phyloP scores from a whole-genome alignment of 495 filamentous ascomycete genomes.

The Aspergillus wentii region DNA sequence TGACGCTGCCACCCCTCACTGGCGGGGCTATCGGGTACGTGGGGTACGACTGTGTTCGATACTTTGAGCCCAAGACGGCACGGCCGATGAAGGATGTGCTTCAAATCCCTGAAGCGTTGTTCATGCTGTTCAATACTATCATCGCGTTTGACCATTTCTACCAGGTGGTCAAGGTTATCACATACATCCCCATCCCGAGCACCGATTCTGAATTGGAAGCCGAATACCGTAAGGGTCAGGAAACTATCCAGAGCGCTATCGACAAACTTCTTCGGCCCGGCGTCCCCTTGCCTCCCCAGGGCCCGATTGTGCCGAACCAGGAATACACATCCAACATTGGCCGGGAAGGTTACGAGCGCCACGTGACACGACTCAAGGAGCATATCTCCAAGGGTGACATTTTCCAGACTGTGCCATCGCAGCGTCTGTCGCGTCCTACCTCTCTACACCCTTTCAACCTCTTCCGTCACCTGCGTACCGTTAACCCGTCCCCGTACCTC shows the following conservation, averaged over 20 bases:
- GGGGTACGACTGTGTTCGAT: conserved; percentile 93
- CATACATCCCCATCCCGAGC: conserved; percentile 61
- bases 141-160: conserved; percentile 94
- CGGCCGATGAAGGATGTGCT: conserved; percentile 84
- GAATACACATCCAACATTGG: conserved; percentile 94
- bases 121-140: conserved; percentile 97
- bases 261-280: conserved; percentile 64
- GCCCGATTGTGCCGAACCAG: conserved; percentile 63
- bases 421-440: conserved; percentile 85
- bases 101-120: conserved; percentile 83
- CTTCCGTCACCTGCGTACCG: conserved; percentile 89
- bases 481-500: conserved; percentile 94
- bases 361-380: conserved; percentile 75
- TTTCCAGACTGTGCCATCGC: conserved; percentile 94
- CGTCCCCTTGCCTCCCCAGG: conserved; percentile 71
- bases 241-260: conserved; percentile 59
- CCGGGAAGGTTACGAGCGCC: conserved; percentile 75
- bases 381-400: conserved; percentile 91
- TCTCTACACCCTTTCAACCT: conserved; percentile 95
- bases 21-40: conserved; percentile 96
- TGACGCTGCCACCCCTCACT: conserved; percentile 75
- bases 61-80: conserved; percentile 92
- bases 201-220: conserved; percentile 46
- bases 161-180: conserved; percentile 86
- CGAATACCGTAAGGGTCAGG: conserved; percentile 61